Evolutionary conservation across 345 rosid species (phyloP), one percentile per base, ranked within the genome.

Genomic region (Acer yangbiense): DNA sequence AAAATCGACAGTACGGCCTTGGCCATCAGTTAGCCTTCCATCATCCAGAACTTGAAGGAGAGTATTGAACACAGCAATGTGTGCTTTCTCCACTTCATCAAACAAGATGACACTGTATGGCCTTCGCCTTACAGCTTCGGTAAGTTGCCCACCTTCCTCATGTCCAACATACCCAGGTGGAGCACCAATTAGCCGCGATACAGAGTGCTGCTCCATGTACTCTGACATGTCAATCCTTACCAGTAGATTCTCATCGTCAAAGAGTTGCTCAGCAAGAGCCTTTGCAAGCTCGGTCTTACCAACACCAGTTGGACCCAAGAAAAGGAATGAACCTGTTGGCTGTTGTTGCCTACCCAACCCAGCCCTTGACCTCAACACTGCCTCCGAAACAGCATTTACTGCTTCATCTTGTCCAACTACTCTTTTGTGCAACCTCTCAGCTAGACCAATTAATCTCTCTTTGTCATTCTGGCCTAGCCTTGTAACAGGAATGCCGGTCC

Each of bases 131-230:
- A 95, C 97, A 29, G 97, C 97, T 68, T 95, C 98, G 0, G 99
- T 95, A 1, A 95, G 86, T 54, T 95, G 98, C 9, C 99, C 99
- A 39, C 98, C 98, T 90, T 95, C 94, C 72, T 93, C 97, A 1
- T 95, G 98, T 70, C 98, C 98, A 17, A 95, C 94, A 71, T 95
- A 95, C 91, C 98, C 98, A 8, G 98, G 99, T 48, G 98, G 98
- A 44, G 95, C 95, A 1, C 98, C 98, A 0, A 93, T 93, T 44
- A 93, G 85, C 17, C 98, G 86, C 1, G 98, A 78, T 20, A 93
- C 93, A 0, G 97, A 90, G 73, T 95, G 98, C 52, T 93, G 94
- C 76, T 93, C 98, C 97, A 91, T 89, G 12, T 95, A 93, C 83
- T 95, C 97, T 0, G 95, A 90, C 98, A 93, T 89, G 81, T 93